A percentile compares a stretch with the other conserved stretches of the same genome.
Conservation (phyloP, 2,329 filamentous ascomycete genomes). For the Fusarium burgessii region DNA sequence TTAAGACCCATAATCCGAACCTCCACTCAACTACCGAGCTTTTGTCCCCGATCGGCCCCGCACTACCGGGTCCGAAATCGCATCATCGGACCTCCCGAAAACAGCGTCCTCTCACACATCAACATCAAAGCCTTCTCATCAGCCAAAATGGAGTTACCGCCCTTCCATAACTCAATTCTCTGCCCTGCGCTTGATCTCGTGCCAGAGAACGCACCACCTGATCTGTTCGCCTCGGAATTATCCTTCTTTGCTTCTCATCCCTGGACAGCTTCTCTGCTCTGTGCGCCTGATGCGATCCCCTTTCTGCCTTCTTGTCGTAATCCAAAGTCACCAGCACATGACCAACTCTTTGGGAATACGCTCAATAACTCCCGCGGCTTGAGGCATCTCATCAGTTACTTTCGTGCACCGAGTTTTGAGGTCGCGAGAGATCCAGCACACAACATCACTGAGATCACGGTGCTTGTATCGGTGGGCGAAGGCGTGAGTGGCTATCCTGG, state of each 20-base stretch:
- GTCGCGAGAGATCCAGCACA: constrained; percentile 41
- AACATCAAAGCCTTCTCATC: constrained; percentile 31
- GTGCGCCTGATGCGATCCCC: constrained; percentile 43
- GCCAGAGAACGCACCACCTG: constrained; percentile 44
- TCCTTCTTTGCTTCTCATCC: constrained; percentile 52
- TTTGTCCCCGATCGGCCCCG: constrained; percentile 23
- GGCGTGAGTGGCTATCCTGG: constrained; percentile 51
- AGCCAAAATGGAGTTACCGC: constrained; percentile 32
- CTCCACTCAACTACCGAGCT: constrained; percentile 25
- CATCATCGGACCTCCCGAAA: constrained; percentile 6
- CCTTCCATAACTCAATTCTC: constrained; percentile 46
- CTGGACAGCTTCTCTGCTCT: constrained; percentile 52
- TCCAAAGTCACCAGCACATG: constrained; percentile 45
- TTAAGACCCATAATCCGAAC: constrained; percentile 20
- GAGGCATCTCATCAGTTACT: constrained; percentile 52
- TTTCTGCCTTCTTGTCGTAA: constrained; percentile 53
- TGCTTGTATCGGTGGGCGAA: constrained; percentile 50
- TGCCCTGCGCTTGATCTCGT: constrained; percentile 48
- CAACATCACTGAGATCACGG: constrained; percentile 47
- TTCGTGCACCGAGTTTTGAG: constrained; percentile 46
- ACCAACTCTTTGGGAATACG: constrained; percentile 52
- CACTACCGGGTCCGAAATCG: constrained; percentile 15
- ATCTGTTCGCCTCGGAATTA: constrained; percentile 46
- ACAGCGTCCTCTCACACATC: constrained; percentile 8
- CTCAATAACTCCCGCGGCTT: constrained; percentile 48